Percentiles rank a stretch among this genome's conserved stretches.
phyloP scores from a whole-genome alignment of 2,329 filamentous ascomycete species.

The Leptosphaerulina australis region DNA sequence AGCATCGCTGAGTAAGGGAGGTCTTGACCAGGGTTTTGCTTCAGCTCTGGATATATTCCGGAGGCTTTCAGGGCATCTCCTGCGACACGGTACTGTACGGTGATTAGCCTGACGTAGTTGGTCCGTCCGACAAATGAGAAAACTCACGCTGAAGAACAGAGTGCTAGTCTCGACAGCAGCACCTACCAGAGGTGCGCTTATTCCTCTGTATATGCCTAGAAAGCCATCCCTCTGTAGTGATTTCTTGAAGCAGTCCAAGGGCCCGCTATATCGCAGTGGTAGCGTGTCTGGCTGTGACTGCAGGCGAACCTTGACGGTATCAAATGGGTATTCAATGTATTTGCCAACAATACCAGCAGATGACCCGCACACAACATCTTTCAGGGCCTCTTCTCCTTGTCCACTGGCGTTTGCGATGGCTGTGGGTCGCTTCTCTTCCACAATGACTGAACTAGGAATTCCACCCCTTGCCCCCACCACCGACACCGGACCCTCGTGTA shows the following conservation, averaged over 20 bases:
- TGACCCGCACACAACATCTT: conserved; percentile 89
- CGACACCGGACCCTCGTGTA: conserved; percentile 37
- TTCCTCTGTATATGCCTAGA: conserved; percentile 83
- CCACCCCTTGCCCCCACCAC: conserved; percentile 41
- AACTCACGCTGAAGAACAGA: conserved; percentile 78
- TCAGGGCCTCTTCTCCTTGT: conserved; percentile 71
- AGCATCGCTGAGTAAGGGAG: conserved; percentile 78
- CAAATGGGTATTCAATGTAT: conserved; percentile 97
- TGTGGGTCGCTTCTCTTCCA: conserved; percentile 26
- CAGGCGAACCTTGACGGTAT: conserved; percentile 95
- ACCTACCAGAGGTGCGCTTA: conserved; percentile 87
- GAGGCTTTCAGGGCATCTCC: conserved; percentile 68
- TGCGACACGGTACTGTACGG: conserved; percentile 52
- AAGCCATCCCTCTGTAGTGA: conserved; percentile 81
- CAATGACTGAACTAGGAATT: conserved; percentile 25
- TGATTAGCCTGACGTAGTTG: conserved; percentile 25
- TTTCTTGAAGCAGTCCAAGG: conserved; percentile 91
- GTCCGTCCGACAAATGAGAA: not conserved
- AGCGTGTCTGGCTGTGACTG: conserved; percentile 91
- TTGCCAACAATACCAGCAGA: conserved; percentile 90
- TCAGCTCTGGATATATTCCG: conserved; percentile 57
- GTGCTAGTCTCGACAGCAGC: conserved; percentile 92
- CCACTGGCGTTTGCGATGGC: conserved; percentile 27
- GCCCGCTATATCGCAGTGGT: conserved; percentile 81
- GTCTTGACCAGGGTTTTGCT: conserved; percentile 53